Conservation (phyloP, 2,329 filamentous ascomycete genomes). For the Cladophialophora psammophila region DNA sequence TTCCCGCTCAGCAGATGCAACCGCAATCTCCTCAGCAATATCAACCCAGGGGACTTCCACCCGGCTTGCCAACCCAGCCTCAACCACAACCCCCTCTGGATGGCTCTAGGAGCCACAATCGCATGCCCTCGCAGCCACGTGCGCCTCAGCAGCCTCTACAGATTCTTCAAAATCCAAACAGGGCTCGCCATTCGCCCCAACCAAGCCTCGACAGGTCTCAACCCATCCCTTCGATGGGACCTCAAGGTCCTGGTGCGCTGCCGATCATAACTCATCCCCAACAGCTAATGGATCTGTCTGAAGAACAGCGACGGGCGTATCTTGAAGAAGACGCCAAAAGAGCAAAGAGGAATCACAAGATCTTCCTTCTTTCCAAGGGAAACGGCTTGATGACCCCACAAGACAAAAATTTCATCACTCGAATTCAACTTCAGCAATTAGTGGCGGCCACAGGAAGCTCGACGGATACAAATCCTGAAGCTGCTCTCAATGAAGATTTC, state of each 20-base stretch:
- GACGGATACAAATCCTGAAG: slow-evolving; percentile 79
- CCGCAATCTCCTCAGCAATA: slow-evolving; percentile 45
- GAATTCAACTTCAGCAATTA: slow-evolving; percentile 95
- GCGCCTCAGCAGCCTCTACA: slow-evolving; percentile 68
- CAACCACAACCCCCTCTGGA: slow-evolving; percentile 47
- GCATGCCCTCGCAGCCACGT: slow-evolving; percentile 31
- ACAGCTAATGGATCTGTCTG: slow-evolving; percentile 77
- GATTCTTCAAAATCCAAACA: slow-evolving; percentile 80
- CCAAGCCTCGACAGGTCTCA: slow-evolving; percentile 46
- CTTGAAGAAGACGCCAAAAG: slow-evolving; percentile 91
- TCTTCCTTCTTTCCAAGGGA: slow-evolving; percentile 88
- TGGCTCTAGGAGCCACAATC: slow-evolving; percentile 47
- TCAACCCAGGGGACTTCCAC: slow-evolving; percentile 20
- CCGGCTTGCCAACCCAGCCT: slow-evolving; percentile 23
- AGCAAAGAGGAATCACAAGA: slow-evolving; percentile 98
- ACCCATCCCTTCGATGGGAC: background rate
- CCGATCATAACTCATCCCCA: slow-evolving; percentile 72
- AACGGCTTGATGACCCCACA: slow-evolving; percentile 99
- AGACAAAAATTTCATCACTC: slow-evolving; percentile 98
- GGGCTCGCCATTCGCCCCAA: slow-evolving; percentile 58
- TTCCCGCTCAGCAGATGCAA: slow-evolving; percentile 31
- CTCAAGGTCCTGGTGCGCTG: slow-evolving; percentile 46
- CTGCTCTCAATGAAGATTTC: slow-evolving; percentile 88
- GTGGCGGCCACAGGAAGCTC: slow-evolving; percentile 90
- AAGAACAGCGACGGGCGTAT: slow-evolving; percentile 83